Percentiles rank a stretch among this genome's conserved stretches.
These are phyloP conservation scores for Lepiota brunneoincarnata DNA, from an alignment of 768 basidiomycete genomes.

Conservation along the genomic window DNA sequence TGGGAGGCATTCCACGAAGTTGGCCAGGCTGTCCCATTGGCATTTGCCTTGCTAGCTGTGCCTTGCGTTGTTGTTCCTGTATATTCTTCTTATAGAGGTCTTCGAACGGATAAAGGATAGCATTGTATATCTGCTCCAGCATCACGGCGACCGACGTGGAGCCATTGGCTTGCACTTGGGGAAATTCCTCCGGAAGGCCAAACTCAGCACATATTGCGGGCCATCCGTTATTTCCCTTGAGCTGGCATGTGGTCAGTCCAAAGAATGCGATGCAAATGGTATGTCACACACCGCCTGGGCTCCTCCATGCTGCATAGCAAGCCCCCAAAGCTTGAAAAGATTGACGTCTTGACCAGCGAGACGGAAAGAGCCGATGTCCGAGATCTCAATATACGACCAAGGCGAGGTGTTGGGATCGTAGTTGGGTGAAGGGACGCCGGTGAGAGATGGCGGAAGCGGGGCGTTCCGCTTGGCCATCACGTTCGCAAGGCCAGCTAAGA, in stretches of 20 bases:
- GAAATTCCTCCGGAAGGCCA: constrained; percentile 58
- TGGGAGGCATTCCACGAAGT: constrained; percentile 20
- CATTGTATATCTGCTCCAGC: constrained; percentile 59
- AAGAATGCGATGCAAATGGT: constrained; percentile 13
- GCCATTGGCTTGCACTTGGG: constrained; percentile 43
- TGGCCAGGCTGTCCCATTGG: constrained; percentile 23
- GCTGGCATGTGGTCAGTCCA: constrained; percentile 29
- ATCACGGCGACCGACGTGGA: constrained; percentile 46
- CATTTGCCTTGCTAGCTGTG: constrained; percentile 40
- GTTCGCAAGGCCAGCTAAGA: constrained; percentile 58
- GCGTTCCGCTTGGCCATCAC: constrained; percentile 53
- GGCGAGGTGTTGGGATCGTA: constrained; percentile 64
- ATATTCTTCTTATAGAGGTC: constrained; percentile 63
- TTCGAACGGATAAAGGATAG: constrained; percentile 70
- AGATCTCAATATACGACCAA: constrained; percentile 67
- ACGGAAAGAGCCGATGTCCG: constrained; percentile 64
- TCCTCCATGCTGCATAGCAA: constrained; percentile 62
- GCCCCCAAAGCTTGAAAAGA: constrained; percentile 69
- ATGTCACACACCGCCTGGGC: constrained; percentile 48
- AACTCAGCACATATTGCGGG: constrained; percentile 48
- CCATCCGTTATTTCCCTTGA: constrained; percentile 57
- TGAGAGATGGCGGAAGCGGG: constrained; percentile 77
- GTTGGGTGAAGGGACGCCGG: constrained; percentile 51
- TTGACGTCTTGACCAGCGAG: constrained; percentile 75
- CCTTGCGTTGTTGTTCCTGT: constrained; percentile 57